Evolutionary conservation across 192 early-diverging fungal genomes (phyloP).

Genomic region (Spizellomyces punctatus): DNA sequence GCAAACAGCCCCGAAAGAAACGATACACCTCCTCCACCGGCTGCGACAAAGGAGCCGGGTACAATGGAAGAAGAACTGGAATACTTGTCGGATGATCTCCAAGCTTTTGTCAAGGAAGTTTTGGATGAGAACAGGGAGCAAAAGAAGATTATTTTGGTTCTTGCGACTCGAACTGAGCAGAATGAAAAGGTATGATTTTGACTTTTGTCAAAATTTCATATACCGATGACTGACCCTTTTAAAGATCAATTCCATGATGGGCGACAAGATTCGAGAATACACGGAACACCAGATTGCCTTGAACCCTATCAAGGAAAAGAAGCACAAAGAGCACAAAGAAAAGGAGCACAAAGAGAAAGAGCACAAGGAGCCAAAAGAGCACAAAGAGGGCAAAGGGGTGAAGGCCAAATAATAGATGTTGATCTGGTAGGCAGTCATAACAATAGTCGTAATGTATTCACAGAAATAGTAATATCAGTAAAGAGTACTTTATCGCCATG

Average conservation of each 20-base stretch:
- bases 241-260: conserved; percentile 27
- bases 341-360: neutral
- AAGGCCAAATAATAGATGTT: too few relatives aligned
- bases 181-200: conserved; percentile 24
- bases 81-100: conserved; percentile 22
- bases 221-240: neutral
- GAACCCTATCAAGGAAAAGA: conserved; percentile 26
- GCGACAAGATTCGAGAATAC: conserved; percentile 30
- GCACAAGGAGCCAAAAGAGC: neutral
- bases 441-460: too few relatives aligned
- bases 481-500: too few relatives aligned
- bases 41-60: neutral
- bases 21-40: neutral
- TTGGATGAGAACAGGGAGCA: conserved; percentile 28
- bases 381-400: too few relatives aligned
- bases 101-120: conserved; percentile 20
- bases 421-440: too few relatives aligned
- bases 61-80: conserved; percentile 28
- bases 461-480: too few relatives aligned
- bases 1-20: neutral
- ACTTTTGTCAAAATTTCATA: neutral
- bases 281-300: conserved; percentile 21
- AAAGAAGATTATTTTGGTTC: conserved; percentile 20
- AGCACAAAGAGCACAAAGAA: neutral
- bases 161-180: conserved; percentile 21